Conservation (phyloP, 805 yeast genomes). For the Yarrowia porcina region DNA sequence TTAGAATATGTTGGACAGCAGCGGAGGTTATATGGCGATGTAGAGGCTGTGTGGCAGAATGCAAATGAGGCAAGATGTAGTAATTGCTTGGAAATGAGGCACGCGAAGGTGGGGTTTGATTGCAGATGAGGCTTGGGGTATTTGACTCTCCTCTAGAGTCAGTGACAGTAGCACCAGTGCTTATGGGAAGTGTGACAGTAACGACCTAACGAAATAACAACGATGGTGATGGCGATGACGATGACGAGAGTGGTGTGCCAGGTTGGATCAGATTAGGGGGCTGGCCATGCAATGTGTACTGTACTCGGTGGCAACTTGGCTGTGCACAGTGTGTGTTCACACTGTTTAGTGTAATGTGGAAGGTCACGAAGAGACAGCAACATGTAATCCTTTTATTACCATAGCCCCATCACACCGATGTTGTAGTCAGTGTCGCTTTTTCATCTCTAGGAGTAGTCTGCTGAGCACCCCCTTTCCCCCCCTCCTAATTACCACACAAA, state of each 20-base stretch:
- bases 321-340: background rate
- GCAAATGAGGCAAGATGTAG: background rate
- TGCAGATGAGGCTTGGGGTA: too few relatives aligned
- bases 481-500: background rate
- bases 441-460: constrained; percentile 17
- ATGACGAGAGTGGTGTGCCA: background rate
- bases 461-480: constrained; percentile 14
- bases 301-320: background rate
- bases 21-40: background rate
- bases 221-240: background rate
- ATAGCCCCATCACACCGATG: constrained; percentile 2
- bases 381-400: background rate
- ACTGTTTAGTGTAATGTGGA: background rate
- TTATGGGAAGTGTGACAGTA: background rate
- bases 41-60: background rate
- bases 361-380: background rate
- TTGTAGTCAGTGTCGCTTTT: constrained; percentile 3
- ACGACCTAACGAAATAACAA: background rate
- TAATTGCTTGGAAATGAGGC: too few relatives aligned
- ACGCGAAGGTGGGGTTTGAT: too few relatives aligned
- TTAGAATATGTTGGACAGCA: background rate
- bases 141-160: background rate
- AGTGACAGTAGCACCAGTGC: background rate
- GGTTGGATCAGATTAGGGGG: background rate
- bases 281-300: background rate